Evolutionary conservation across 331 rosid genomes (phyloP).

Genomic region (Stylosanthes scabra): DNA sequence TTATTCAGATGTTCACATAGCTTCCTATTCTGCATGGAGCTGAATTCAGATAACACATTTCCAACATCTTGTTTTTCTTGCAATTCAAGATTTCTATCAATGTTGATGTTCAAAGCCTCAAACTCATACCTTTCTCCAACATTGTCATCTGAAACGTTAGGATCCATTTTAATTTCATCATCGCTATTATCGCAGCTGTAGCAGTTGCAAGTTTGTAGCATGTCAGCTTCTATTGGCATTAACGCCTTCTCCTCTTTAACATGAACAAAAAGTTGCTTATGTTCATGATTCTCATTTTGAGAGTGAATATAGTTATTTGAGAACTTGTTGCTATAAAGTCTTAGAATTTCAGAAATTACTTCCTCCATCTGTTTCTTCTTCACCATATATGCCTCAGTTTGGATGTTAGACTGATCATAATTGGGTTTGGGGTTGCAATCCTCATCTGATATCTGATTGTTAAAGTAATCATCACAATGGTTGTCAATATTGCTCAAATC

Average conservation of each 20-base stretch:
- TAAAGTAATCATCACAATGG: not conserved
- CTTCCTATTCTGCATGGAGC: not conserved
- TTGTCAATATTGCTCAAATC: not conserved
- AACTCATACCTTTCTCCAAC: constrained; percentile 15
- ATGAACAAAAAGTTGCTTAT: constrained; percentile 5
- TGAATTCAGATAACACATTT: not conserved
- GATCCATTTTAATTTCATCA: not conserved
- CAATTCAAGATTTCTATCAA: not conserved
- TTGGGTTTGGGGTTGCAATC: not conserved
- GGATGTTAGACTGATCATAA: not conserved
- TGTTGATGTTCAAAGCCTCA: not conserved
- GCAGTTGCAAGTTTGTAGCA: not conserved
- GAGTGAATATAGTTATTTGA: not conserved
- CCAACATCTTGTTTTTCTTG: constrained; percentile 9
- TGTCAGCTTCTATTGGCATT: not conserved
- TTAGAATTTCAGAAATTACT: constrained; percentile 28
- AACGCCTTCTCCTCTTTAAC: constrained; percentile 1
- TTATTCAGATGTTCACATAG: constrained; percentile 21
- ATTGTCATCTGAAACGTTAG: not conserved
- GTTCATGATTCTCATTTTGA: constrained; percentile 20
- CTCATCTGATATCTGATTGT: constrained; percentile 3
- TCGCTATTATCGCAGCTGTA: not conserved
- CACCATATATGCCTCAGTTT: constrained; percentile 15
- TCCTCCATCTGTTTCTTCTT: constrained; percentile 30
- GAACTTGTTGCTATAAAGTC: constrained; percentile 19